A percentile compares a stretch with the other conserved stretches of the same genome.
Evolutionary conservation across 805 yeast genomes (phyloP).

Genomic region (Ogataea polymorpha): DNA sequence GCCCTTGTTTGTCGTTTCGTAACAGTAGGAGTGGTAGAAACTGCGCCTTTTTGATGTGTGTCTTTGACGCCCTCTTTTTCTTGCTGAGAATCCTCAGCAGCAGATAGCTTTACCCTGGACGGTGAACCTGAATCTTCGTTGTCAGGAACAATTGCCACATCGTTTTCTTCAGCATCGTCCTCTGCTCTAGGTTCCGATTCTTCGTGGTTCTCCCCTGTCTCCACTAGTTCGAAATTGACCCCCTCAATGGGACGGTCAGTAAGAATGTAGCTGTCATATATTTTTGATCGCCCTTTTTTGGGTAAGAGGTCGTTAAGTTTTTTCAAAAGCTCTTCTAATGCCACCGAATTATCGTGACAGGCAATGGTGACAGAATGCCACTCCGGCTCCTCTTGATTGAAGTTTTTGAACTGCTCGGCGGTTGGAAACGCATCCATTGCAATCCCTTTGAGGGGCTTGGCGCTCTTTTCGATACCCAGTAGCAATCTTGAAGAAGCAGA

Average conservation of each 20-base stretch:
- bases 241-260: conserved; percentile 47
- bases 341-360: conserved; percentile 12
- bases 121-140: conserved; percentile 4
- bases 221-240: conserved; percentile 34
- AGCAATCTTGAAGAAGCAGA: conserved; percentile 2
- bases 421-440: conserved; percentile 9
- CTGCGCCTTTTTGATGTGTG: background rate
- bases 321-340: conserved; percentile 20
- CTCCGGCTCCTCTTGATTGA: conserved; percentile 27
- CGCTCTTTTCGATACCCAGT: background rate
- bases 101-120: background rate
- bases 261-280: conserved; percentile 40
- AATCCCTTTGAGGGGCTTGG: background rate
- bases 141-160: background rate
- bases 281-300: background rate
- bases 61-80: conserved; percentile 6
- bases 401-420: conserved; percentile 13
- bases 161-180: conserved; percentile 1
- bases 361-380: conserved; percentile 19
- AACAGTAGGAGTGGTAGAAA: conserved; percentile 6
- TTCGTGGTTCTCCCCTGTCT: conserved; percentile 2
- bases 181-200: background rate
- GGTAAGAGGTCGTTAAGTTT: conserved; percentile 21
- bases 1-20: conserved; percentile 21
- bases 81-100: background rate